These are phyloP conservation scores for Colletotrichum cuscutae DNA, from an alignment of 2,329 filamentous ascomycete genomes.

Conservation along the genomic window DNA sequence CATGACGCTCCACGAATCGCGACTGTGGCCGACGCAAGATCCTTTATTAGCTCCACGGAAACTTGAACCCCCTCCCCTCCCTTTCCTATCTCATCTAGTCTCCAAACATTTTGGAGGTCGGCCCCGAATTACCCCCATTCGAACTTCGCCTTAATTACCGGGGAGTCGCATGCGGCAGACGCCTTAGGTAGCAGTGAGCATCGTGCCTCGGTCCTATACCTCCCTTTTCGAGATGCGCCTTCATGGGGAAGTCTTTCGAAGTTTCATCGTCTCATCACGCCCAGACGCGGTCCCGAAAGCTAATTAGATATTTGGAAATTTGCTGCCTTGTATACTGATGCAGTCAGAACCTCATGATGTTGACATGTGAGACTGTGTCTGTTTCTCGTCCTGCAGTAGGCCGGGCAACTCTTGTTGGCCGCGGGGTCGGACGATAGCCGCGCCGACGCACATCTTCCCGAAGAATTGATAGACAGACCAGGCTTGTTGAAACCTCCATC, in stretches of 20 bases:
- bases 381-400: conserved; percentile 3
- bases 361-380: conserved; percentile 20
- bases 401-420: not conserved
- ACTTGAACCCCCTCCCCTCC: not conserved
- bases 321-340: not conserved
- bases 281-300: conserved; percentile 10
- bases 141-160: not conserved
- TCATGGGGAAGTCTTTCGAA: not conserved
- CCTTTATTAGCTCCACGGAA: not conserved
- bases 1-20: conserved; percentile 29
- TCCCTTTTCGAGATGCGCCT: conserved; percentile 13
- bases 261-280: conserved; percentile 1
- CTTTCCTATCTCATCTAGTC: not conserved
- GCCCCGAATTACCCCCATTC: not conserved
- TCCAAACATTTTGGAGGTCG: conserved; percentile 2
- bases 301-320: not conserved
- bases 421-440: conserved; percentile 19
- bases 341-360: conserved; percentile 1
- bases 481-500: not conserved
- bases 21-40: conserved; percentile 17
- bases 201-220: conserved; percentile 12
- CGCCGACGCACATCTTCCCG: conserved; percentile 18
- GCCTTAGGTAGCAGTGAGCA: not conserved
- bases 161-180: not conserved
- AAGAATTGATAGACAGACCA: not conserved